Evolutionary conservation across 192 early-diverging fungal species (phyloP).

Genomic region (Powellomyces hirtus): DNA sequence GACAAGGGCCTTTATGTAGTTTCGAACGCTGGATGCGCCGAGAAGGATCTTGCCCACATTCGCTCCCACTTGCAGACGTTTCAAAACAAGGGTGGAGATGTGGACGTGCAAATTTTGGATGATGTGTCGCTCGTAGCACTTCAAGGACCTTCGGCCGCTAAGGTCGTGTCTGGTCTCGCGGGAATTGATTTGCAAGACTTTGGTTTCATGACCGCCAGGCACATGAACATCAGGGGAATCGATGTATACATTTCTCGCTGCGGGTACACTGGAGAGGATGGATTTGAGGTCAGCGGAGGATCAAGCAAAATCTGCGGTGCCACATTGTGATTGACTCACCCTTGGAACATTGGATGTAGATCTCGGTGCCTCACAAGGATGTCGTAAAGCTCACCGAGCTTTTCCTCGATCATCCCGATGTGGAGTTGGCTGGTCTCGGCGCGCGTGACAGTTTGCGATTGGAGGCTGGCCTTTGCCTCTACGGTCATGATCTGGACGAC

Average conservation of each 20-base stretch:
- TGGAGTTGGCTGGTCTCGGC: slow-evolving; percentile 91
- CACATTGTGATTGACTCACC: too few species aligned
- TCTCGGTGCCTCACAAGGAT: slow-evolving; percentile 79
- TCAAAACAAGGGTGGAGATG: slow-evolving; percentile 87
- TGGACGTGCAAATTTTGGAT: slow-evolving; percentile 80
- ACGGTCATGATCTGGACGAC: slow-evolving; percentile 94
- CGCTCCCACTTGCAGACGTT: slow-evolving; percentile 72
- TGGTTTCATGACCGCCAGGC: slow-evolving; percentile 83
- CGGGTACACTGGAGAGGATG: slow-evolving; percentile 99
- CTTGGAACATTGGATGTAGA: slow-evolving; percentile 53
- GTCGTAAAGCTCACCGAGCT: slow-evolving; percentile 69
- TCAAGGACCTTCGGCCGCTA: slow-evolving; percentile 84
- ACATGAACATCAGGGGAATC: slow-evolving; percentile 72
- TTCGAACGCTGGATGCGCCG: slow-evolving; percentile 94
- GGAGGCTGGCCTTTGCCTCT: slow-evolving; percentile 96
- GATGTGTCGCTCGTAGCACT: slow-evolving; percentile 87
- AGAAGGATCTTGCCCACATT: slow-evolving; percentile 92
- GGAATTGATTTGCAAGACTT: slow-evolving; percentile 67
- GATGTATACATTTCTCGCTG: slow-evolving; percentile 87
- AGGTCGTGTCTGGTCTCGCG: slow-evolving; percentile 61
- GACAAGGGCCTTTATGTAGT: slow-evolving; percentile 83
- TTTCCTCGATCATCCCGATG: slow-evolving; percentile 63
- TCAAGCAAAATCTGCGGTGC: too few species aligned
- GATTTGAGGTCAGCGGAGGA: slow-evolving; percentile 78
- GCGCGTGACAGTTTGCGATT: slow-evolving; percentile 92